Evolutionary conservation across 805 yeast genomes (phyloP), one percentile per base, ranked within the genome.

Genomic region (Kurtzmaniella cleridarum): DNA sequence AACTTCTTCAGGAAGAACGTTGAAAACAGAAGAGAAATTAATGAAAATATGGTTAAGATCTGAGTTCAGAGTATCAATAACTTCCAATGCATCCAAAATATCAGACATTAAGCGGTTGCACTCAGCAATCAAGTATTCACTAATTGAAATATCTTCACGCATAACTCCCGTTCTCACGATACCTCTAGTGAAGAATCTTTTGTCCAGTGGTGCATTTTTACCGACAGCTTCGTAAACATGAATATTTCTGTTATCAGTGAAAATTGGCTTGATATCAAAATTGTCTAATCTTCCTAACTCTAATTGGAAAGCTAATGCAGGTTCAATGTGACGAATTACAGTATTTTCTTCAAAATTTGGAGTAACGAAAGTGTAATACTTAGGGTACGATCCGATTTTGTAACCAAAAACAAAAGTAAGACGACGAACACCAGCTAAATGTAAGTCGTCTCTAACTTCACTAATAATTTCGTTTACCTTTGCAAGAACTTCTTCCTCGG

Each of bases 181-280:
- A 69, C 98, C 98, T 69, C 99, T 81, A 14, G 96, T 90, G 66
- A 95, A 93, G 73, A 81, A 93, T 62, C 99, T 78, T 74, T 85
- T 89, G 66, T 93, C 99, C 50, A 89, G 78, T 23, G 95, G 79
- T 14, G 96, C 84, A 57, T 85, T 90, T 74, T 91, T 89, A 45
- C 96, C 97, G 46, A 84, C 78, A 31, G 96, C 98, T 70, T 90
- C 96, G 57, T 93, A 93, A 38, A 95, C 97, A 58, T 93, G 98
- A 48, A 93, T 86, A 71, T 91, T 90, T 70, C 98, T 82, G 75
- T 93, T 93, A 64, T 90, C 97, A 42, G 96, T 86, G 71, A 86
- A 85, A 40, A 91, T 86, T 38, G 96, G 98, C 61, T 84, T 88
- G 66, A 91, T 87, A 69, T 87, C 81, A 70, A 93, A 93, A 71